Percentiles rank a stretch among this genome's conserved stretches.
These are phyloP conservation scores for Firmiana major DNA, from an alignment of 345 rosid species.

Conservation along the genomic window DNA sequence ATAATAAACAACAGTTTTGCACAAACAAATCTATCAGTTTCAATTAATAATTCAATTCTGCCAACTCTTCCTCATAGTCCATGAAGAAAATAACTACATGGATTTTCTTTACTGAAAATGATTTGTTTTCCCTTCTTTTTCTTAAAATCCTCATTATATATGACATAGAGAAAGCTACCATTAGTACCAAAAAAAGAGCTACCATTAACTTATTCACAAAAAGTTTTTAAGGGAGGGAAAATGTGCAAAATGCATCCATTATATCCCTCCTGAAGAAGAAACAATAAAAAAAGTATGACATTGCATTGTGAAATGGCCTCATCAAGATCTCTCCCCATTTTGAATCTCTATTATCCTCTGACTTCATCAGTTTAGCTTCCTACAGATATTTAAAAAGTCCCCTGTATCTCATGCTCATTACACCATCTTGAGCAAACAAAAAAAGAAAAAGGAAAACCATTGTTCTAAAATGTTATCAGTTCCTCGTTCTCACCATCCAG, in stretches of 20 bases:
- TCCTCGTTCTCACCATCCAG: not conserved
- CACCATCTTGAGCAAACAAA: not conserved
- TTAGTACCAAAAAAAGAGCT: too few relatives aligned
- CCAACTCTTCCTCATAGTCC: too few relatives aligned
- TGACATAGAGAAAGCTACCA: not conserved
- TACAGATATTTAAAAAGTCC: not conserved
- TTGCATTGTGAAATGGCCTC: not conserved
- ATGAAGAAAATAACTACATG: not conserved
- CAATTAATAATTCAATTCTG: too few relatives aligned
- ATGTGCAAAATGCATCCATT: not conserved
- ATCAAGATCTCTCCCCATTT: conserved; percentile 22
- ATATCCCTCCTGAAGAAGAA: not conserved
- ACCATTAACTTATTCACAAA: not conserved
- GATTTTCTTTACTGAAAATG: not conserved
- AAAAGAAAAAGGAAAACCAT: not conserved
- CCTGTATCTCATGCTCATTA: not conserved
- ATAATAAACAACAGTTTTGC: not conserved
- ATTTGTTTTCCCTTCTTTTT: not conserved
- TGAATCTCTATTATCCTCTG: not conserved
- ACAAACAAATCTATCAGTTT: not conserved
- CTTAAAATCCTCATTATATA: not conserved
- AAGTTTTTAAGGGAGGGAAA: not conserved
- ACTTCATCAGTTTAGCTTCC: not conserved
- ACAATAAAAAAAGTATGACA: not conserved
- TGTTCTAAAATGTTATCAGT: not conserved